phyloP scores from a whole-genome alignment of 2,329 filamentous ascomycete species.

The Ambrosiella xylebori region DNA sequence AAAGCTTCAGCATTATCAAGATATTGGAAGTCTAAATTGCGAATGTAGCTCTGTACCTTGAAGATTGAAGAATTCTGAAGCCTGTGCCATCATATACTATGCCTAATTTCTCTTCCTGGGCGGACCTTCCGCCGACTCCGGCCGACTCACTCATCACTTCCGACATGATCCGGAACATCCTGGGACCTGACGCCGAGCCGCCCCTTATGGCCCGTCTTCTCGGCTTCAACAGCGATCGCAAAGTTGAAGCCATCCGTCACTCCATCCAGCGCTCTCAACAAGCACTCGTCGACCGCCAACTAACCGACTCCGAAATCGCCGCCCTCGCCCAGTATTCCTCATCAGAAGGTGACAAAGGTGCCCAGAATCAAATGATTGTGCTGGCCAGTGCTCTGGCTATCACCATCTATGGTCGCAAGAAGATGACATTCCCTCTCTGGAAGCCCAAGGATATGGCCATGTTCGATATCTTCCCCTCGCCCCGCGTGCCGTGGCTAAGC shows the following conservation, averaged over 20 bases:
- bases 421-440: slow-evolving; percentile 26
- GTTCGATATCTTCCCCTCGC: slow-evolving; percentile 18
- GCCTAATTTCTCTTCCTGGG: slow-evolving; percentile 9
- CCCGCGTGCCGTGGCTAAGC: slow-evolving; percentile 15
- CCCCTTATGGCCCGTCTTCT: slow-evolving; percentile 9
- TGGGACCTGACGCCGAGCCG: slow-evolving; percentile 6
- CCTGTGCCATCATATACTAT: background rate
- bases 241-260: slow-evolving; percentile 16
- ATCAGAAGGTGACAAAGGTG: slow-evolving; percentile 10
- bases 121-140: slow-evolving; percentile 5
- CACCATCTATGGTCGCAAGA: slow-evolving; percentile 18
- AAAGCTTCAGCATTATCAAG: background rate
- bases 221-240: slow-evolving; percentile 8
- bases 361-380: slow-evolving; percentile 20
- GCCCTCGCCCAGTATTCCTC: slow-evolving; percentile 21
- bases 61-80: too few relatives aligned
- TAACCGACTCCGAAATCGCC: slow-evolving; percentile 22
- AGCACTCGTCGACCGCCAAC: slow-evolving; percentile 18
- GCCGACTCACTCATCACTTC: slow-evolving; percentile 5
- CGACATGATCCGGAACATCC: slow-evolving; percentile 1
- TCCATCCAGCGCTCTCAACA: slow-evolving; percentile 10
- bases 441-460: slow-evolving; percentile 18
- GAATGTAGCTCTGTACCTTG: too few relatives aligned
- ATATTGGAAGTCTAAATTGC: background rate
- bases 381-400: slow-evolving; percentile 16